Evolutionary conservation across 768 basidiomycete genomes (phyloP).

Genomic region (Xanthoconium purpureum): DNA sequence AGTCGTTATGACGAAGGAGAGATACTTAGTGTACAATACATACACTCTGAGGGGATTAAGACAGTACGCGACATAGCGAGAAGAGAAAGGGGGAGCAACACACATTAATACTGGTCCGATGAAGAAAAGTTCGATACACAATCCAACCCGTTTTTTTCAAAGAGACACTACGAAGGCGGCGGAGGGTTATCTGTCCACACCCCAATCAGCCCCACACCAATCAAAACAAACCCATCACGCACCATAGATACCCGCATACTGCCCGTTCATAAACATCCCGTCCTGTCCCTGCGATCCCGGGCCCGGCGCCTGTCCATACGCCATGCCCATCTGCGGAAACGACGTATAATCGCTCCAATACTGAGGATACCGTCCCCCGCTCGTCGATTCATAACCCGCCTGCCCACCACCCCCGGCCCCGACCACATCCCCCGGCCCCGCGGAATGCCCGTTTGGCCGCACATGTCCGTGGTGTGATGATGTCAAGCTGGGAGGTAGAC

Average conservation of each 20-base stretch:
- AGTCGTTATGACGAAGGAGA: neutral
- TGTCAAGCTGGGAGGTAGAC: constrained; percentile 14
- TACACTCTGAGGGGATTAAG: constrained; percentile 1
- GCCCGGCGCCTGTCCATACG: constrained; percentile 30
- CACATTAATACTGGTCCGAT: neutral
- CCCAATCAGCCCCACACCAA: neutral
- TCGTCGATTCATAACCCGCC: constrained; percentile 19
- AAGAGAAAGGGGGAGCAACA: neutral
- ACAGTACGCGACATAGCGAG: neutral
- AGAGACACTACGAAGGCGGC: constrained; percentile 3
- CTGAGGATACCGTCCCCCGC: constrained; percentile 42
- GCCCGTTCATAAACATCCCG: constrained; percentile 23
- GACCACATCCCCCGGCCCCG: neutral
- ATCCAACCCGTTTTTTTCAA: neutral
- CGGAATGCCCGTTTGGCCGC: constrained; percentile 17
- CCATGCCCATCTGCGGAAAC: constrained; percentile 46
- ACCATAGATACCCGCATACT: constrained; percentile 30
- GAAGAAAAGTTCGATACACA: neutral
- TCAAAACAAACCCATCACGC: constrained; percentile 2
- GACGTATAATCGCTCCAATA: constrained; percentile 57
- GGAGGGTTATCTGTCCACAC: constrained; percentile 8
- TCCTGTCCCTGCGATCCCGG: constrained; percentile 16
- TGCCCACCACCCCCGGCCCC: constrained; percentile 1
- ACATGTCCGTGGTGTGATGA: constrained; percentile 17
- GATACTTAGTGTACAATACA: neutral